A percentile compares a stretch with the other conserved stretches of the same genome.
Evolutionary conservation across 345 rosid species (phyloP).

Genomic region (Bretschneidera sinensis): DNA sequence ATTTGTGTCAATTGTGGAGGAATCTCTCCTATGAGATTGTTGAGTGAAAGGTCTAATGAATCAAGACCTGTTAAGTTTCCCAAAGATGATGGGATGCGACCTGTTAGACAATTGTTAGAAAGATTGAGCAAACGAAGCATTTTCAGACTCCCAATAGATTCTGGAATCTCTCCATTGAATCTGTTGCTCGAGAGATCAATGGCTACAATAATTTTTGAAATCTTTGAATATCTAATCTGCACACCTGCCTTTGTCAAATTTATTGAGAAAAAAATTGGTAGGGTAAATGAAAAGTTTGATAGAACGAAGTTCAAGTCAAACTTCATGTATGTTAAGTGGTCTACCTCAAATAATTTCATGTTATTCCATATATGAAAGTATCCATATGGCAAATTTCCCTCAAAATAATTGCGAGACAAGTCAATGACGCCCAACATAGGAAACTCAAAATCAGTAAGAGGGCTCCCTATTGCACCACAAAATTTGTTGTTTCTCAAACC

Average conservation of each 20-base stretch:
- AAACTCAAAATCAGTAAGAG: too few species aligned
- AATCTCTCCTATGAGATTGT: too few species aligned
- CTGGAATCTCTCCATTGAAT: too few species aligned
- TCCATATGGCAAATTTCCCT: too few species aligned
- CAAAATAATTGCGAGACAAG: too few species aligned
- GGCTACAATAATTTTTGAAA: background rate
- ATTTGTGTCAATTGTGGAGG: too few species aligned
- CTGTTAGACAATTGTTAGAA: background rate
- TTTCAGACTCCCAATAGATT: background rate
- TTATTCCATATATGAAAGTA: background rate
- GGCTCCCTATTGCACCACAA: too few species aligned
- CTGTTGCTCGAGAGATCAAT: background rate
- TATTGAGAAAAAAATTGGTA: background rate
- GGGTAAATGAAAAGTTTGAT: background rate
- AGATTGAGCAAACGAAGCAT: background rate
- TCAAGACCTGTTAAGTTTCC: background rate
- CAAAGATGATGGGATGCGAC: background rate
- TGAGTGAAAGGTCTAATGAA: too few species aligned
- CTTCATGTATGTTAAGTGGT: background rate
- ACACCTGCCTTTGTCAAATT: background rate
- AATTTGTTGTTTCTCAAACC: too few species aligned
- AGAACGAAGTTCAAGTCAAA: background rate
- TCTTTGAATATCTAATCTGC: background rate
- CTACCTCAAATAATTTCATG: background rate
- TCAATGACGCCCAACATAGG: too few species aligned